Evolutionary conservation across 2,329 filamentous ascomycete species (phyloP).

Genomic region (Alternaria alternata): DNA sequence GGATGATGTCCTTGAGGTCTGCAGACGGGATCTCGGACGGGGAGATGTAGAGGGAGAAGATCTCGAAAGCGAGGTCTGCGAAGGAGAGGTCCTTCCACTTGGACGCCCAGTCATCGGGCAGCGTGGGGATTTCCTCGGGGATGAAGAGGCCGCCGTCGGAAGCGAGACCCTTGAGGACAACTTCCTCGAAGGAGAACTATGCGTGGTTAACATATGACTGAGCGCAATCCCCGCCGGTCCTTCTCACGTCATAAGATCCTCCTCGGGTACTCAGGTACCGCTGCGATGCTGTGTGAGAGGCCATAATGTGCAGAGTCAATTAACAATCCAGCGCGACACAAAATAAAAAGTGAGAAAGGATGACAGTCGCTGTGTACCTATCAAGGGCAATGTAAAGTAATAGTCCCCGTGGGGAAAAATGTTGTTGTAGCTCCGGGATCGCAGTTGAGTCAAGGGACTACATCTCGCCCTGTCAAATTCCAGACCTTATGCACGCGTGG

Average conservation of each 20-base stretch:
- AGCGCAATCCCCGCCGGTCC: conserved; percentile 6
- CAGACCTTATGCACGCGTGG: conserved; percentile 12
- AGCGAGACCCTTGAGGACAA: conserved; percentile 87
- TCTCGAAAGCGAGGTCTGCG: conserved; percentile 80
- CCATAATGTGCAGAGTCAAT: conserved; percentile 40
- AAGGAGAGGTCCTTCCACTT: conserved; percentile 82
- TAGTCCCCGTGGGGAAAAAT: conserved; percentile 37
- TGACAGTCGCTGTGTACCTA: conserved; percentile 12
- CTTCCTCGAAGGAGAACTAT: conserved; percentile 88
- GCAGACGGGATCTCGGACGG: conserved; percentile 78
- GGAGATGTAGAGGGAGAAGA: conserved; percentile 89
- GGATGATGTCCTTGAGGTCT: conserved; percentile 84
- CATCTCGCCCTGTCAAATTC: conserved; percentile 15
- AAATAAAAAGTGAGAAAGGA: conserved; percentile 6
- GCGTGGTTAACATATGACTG: conserved; percentile 24
- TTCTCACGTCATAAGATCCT: conserved; percentile 67
- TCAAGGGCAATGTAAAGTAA: conserved; percentile 6
- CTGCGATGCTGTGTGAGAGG: conserved; percentile 63
- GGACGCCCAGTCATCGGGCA: conserved; percentile 70
- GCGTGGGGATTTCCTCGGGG: conserved; percentile 77
- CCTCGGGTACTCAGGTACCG: conserved; percentile 70
- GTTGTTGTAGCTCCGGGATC: conserved; percentile 38
- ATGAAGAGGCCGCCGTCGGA: conserved; percentile 89
- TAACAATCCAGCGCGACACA: conserved; percentile 11
- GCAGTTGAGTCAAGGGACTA: conserved; percentile 37